These are phyloP conservation scores for Tylopilus felleus DNA, from an alignment of 768 basidiomycete genomes.

Conservation along the genomic window DNA sequence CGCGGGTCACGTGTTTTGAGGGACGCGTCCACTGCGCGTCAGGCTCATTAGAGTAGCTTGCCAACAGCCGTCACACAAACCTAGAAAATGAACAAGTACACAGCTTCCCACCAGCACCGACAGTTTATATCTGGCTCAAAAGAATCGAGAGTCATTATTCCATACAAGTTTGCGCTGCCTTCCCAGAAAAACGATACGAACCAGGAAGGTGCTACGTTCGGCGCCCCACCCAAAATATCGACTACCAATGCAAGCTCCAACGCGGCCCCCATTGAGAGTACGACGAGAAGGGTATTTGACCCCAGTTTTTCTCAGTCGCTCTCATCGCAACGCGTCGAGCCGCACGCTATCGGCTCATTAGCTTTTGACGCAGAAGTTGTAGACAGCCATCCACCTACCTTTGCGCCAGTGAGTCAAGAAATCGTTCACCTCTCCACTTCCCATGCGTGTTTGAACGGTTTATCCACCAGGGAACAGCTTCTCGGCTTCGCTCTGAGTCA, in stretches of 20 bases:
- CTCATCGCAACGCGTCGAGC: constrained; percentile 12
- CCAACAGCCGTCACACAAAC: background rate
- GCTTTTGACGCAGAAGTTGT: constrained; percentile 1
- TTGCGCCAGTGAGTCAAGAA: constrained; percentile 6
- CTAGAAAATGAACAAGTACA: background rate
- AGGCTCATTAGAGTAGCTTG: background rate
- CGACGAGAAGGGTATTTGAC: constrained; percentile 5
- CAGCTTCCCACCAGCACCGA: background rate
- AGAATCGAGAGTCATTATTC: constrained; percentile 7
- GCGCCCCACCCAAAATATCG: constrained; percentile 7
- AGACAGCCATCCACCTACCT: constrained; percentile 3
- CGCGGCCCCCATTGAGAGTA: constrained; percentile 6
- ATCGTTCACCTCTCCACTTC: background rate
- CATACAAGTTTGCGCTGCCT: constrained; percentile 18
- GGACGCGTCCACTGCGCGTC: constrained; percentile 7
- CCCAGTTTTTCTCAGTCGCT: constrained; percentile 6
- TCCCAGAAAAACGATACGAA: constrained; percentile 9
- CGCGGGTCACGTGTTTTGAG: constrained; percentile 13
- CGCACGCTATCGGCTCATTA: constrained; percentile 7
- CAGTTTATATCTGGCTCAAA: background rate
- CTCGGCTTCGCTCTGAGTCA: constrained; percentile 8
- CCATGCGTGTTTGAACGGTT: background rate
- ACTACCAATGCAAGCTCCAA: constrained; percentile 6
- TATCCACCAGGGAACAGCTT: constrained; percentile 7
- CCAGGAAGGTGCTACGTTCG: constrained; percentile 3